Conservation (phyloP, 2,329 filamentous ascomycete species). For the Chaetothyriales sp. region DNA sequence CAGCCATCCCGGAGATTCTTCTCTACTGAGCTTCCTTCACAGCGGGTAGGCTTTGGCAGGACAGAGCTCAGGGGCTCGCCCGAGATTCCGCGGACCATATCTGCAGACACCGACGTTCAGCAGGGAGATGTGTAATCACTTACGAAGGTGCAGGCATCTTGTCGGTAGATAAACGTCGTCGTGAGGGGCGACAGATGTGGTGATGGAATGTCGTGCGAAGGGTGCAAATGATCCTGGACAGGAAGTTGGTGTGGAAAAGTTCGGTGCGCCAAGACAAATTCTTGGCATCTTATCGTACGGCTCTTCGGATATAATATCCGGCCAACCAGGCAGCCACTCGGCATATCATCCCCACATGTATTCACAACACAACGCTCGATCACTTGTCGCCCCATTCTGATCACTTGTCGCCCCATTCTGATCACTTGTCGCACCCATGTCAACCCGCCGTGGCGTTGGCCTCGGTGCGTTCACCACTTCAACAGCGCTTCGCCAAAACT, state of each 20-base stretch:
- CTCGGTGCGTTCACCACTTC: slow-evolving; percentile 80
- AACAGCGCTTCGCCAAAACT: slow-evolving; percentile 73
- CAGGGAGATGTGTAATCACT: slow-evolving; percentile 39
- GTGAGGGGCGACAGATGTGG: no score
- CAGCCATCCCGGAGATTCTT: background rate
- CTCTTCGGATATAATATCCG: background rate
- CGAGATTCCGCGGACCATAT: slow-evolving; percentile 71
- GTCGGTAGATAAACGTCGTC: slow-evolving; percentile 26
- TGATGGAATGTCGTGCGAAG: background rate
- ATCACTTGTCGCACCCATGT: slow-evolving; percentile 22
- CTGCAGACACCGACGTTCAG: slow-evolving; percentile 42
- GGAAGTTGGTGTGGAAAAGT: slow-evolving; percentile 1
- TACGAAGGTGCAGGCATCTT: slow-evolving; percentile 42
- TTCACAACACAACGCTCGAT: background rate
- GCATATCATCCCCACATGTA: background rate
- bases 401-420: no score
- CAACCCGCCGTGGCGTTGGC: slow-evolving; percentile 54
- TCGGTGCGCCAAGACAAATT: background rate
- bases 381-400: no score
- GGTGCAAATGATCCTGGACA: background rate
- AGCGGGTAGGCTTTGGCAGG: slow-evolving; percentile 44
- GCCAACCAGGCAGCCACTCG: background rate
- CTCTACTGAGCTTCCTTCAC: background rate
- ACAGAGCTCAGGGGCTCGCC: slow-evolving; percentile 63
- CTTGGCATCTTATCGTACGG: slow-evolving; percentile 1